phyloP scores from a whole-genome alignment of 2,329 filamentous ascomycete species.

The Colletotrichum gloeosporioides region DNA sequence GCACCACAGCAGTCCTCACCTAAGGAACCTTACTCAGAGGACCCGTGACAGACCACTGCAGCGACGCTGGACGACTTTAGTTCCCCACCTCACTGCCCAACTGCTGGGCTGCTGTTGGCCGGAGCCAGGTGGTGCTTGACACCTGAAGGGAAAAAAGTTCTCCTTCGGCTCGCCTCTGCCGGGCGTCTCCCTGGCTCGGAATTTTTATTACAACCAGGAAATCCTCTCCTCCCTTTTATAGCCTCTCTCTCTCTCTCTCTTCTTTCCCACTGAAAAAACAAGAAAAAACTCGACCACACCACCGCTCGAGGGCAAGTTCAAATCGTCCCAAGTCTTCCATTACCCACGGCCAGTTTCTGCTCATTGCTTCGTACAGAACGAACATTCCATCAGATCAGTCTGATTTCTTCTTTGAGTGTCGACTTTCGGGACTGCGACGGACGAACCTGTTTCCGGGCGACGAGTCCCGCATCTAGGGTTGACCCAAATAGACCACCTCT shows the following conservation, averaged over 20 bases:
- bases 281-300: neutral
- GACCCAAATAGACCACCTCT: neutral
- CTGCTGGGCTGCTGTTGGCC: neutral
- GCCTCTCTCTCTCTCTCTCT: neutral
- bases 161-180: neutral
- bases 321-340: neutral
- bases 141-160: neutral
- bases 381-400: neutral
- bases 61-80: neutral
- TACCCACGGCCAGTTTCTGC: neutral
- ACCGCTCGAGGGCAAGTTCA: neutral
- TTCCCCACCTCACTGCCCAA: neutral
- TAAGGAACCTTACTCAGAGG: neutral
- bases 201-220: conserved; percentile 15
- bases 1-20: neutral
- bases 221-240: conserved; percentile 2
- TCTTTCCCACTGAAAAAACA: neutral
- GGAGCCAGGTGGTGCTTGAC: neutral
- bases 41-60: neutral
- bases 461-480: neutral
- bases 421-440: neutral
- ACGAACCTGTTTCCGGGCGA: neutral
- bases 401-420: neutral
- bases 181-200: conserved; percentile 10
- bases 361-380: neutral